phyloP scores from a whole-genome alignment of 2,329 filamentous ascomycete genomes.

The Canariomyces notabilis region DNA sequence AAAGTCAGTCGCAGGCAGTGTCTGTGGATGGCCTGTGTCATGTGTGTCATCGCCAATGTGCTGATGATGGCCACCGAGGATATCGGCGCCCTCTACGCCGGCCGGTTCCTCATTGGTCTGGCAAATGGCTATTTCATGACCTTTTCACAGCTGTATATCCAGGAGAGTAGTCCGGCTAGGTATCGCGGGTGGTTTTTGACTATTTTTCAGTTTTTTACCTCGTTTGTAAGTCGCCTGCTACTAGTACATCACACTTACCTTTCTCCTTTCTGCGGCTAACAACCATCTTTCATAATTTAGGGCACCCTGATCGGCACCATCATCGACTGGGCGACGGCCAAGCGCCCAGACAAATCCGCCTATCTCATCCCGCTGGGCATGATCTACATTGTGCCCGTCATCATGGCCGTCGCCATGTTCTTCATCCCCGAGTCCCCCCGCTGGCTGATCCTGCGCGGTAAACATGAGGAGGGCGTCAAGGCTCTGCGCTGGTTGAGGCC shows the following conservation, averaged over 20 bases:
- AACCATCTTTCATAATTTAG: slow-evolving; percentile 17
- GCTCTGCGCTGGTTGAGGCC: slow-evolving; percentile 35
- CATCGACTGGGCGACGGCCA: slow-evolving; percentile 45
- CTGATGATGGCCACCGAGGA: slow-evolving; percentile 53
- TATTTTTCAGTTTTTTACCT: slow-evolving; percentile 31
- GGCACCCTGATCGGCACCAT: slow-evolving; percentile 40
- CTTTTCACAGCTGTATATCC: slow-evolving; percentile 37
- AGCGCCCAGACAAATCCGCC: slow-evolving; percentile 32
- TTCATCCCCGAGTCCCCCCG: slow-evolving; percentile 39
- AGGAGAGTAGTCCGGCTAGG: slow-evolving; percentile 30
- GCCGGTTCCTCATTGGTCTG: slow-evolving; percentile 50
- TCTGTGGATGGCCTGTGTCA: slow-evolving; percentile 43
- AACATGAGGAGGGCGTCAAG: slow-evolving; percentile 31
- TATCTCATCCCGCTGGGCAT: slow-evolving; percentile 39
- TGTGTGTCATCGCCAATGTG: slow-evolving; percentile 47
- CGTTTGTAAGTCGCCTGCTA: slow-evolving; percentile 25
- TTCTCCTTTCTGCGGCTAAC: no score
- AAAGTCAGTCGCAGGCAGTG: slow-evolving; percentile 33
- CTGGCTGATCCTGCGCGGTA: slow-evolving; percentile 36
- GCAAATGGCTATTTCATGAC: slow-evolving; percentile 56
- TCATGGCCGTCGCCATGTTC: slow-evolving; percentile 34
- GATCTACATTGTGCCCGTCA: slow-evolving; percentile 35
- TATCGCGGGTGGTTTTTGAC: slow-evolving; percentile 34
- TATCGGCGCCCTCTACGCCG: slow-evolving; percentile 51
- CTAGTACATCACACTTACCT: no score